These are phyloP conservation scores for Seiridium unicorne DNA, from an alignment of 2,329 filamentous ascomycete species.

Conservation along the genomic window DNA sequence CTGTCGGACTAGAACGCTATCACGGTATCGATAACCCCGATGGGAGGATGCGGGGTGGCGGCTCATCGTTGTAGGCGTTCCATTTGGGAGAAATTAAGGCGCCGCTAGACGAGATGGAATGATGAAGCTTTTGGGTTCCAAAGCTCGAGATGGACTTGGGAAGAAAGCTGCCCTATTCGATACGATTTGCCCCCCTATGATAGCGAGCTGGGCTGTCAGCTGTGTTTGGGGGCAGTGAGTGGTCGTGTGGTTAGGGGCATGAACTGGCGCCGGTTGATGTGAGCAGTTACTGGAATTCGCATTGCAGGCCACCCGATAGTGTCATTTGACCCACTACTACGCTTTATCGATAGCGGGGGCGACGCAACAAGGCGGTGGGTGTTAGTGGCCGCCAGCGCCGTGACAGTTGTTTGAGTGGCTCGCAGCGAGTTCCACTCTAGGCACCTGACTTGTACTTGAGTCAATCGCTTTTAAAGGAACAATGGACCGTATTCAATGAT, in stretches of 20 bases:
- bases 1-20: conserved; percentile 5
- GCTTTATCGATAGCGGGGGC: conserved; percentile 3
- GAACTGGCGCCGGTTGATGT: neutral
- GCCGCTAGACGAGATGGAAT: neutral
- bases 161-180: neutral
- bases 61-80: conserved; percentile 11
- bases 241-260: neutral
- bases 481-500: too few relatives aligned
- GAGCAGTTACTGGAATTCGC: neutral
- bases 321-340: conserved; percentile 1
- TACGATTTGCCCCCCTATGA: neutral
- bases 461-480: neutral
- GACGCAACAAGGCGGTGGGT: neutral
- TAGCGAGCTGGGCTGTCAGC: neutral
- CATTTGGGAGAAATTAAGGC: neutral
- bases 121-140: neutral
- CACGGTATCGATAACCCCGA: conserved; percentile 13
- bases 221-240: neutral
- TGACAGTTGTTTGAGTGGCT: neutral
- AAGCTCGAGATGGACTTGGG: neutral
- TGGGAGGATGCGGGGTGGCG: conserved; percentile 12
- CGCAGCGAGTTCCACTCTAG: neutral
- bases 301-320: neutral
- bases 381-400: neutral
- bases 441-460: neutral